A percentile compares a stretch with the other conserved stretches of the same genome.
These are phyloP conservation scores for Eustoma russellianum DNA, from an alignment of 257 asterid species.

Conservation along the genomic window DNA sequence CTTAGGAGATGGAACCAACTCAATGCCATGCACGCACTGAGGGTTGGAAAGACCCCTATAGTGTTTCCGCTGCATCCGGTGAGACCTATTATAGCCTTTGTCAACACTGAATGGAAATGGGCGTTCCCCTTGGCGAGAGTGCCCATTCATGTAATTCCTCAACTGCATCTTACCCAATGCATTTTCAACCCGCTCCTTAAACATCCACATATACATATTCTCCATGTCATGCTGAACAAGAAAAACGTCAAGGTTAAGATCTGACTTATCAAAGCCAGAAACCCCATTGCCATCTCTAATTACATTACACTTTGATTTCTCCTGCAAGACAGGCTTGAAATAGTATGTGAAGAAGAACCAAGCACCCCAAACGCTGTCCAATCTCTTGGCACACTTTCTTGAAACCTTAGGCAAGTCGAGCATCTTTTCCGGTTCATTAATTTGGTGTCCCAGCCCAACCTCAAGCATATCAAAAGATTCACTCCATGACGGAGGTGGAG, in stretches of 20 bases:
- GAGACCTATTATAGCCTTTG: constrained; percentile 61
- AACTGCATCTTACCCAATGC: constrained; percentile 78
- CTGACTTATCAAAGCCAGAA: constrained; percentile 56
- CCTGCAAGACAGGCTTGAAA: constrained; percentile 63
- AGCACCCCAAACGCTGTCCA: constrained; percentile 76
- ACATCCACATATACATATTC: constrained; percentile 82
- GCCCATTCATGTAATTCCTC: constrained; percentile 72
- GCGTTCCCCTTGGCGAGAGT: constrained; percentile 67
- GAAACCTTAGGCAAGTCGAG: constrained; percentile 40
- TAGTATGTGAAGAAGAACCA: constrained; percentile 78
- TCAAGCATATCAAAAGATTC: constrained; percentile 57
- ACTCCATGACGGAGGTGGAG: constrained; percentile 49
- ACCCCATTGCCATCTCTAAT: constrained; percentile 48
- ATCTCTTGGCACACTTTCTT: constrained; percentile 44
- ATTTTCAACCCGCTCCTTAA: constrained; percentile 70
- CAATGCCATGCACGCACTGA: constrained; percentile 72
- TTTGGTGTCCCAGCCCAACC: constrained; percentile 49
- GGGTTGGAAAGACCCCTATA: constrained; percentile 71
- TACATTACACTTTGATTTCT: constrained; percentile 50
- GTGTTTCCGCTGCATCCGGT: constrained; percentile 67
- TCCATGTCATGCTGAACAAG: constrained; percentile 85
- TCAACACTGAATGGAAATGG: constrained; percentile 65
- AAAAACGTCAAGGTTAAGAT: constrained; percentile 55
- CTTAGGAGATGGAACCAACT: constrained; percentile 45
- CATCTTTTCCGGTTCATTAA: constrained; percentile 42